Evolutionary conservation across 306 rosid genomes (phyloP).

Genomic region (Rubus idaeus): DNA sequence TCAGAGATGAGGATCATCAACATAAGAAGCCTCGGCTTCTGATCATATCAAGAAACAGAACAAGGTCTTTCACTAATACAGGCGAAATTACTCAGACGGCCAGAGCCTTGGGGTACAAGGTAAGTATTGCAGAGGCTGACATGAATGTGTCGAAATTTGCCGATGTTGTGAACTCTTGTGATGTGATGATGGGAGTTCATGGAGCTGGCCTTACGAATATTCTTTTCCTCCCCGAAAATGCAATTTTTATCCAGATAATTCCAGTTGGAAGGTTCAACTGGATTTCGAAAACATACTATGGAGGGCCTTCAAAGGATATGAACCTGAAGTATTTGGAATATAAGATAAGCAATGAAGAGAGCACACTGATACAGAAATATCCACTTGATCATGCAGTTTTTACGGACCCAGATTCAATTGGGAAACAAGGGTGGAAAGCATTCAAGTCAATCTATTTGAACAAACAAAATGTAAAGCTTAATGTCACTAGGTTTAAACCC

Average conservation of each 20-base stretch:
- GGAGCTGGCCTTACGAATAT: constrained; percentile 91
- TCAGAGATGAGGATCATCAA: constrained; percentile 21
- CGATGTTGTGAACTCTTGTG: constrained; percentile 73
- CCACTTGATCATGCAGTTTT: constrained; percentile 52
- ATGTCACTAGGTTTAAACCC: constrained; percentile 62
- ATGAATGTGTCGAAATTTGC: constrained; percentile 47
- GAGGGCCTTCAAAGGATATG: constrained; percentile 65
- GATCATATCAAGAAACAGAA: constrained; percentile 56
- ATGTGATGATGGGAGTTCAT: constrained; percentile 86
- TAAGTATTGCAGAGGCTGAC: constrained; percentile 48
- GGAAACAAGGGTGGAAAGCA: constrained; percentile 50
- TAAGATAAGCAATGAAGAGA: constrained; percentile 60
- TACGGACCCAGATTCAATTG: constrained; percentile 45
- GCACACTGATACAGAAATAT: constrained; percentile 65
- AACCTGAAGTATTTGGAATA: constrained; percentile 68
- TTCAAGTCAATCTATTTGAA: constrained; percentile 62
- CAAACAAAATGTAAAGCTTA: constrained; percentile 64
- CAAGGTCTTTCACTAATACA: constrained; percentile 64
- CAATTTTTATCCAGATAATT: constrained; percentile 68
- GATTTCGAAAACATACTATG: constrained; percentile 56
- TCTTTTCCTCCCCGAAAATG: constrained; percentile 76
- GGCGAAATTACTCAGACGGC: constrained; percentile 55
- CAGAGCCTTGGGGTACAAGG: constrained; percentile 55
- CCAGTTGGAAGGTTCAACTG: constrained; percentile 71
- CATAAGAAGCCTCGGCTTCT: constrained; percentile 53